phyloP scores from a whole-genome alignment of 1,284 basidiomycete species.

The Ustilago tritici region DNA sequence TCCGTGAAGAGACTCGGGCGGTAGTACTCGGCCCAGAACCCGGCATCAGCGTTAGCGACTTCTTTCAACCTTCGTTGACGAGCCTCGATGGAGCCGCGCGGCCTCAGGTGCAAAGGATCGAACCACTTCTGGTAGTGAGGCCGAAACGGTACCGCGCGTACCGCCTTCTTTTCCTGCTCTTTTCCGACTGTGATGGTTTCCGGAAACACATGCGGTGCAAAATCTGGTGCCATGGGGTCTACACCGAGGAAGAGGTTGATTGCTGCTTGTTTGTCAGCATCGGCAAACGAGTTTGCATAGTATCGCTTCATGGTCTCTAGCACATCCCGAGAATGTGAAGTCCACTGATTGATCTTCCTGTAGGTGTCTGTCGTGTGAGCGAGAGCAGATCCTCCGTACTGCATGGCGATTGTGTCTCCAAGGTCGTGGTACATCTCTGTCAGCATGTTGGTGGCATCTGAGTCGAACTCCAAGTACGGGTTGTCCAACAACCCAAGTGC shows the following conservation, averaged over 20 bases:
- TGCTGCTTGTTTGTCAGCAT: slow-evolving; percentile 96
- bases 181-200: slow-evolving; percentile 18
- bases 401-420: slow-evolving; percentile 83
- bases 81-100: slow-evolving; percentile 35
- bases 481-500: slow-evolving; percentile 81
- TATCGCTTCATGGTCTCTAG: slow-evolving; percentile 96
- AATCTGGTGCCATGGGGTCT: slow-evolving; percentile 56
- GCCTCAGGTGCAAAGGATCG: slow-evolving; percentile 50
- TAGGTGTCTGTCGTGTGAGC: slow-evolving; percentile 98
- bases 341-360: slow-evolving; percentile 92
- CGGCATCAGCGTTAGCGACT: slow-evolving; percentile 57
- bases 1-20: slow-evolving; percentile 68
- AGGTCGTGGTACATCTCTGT: slow-evolving; percentile 94
- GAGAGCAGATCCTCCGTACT: slow-evolving; percentile 80
- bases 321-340: slow-evolving; percentile 95
- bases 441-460: slow-evolving; percentile 94
- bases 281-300: slow-evolving; percentile 87
- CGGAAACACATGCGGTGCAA: slow-evolving; percentile 39
- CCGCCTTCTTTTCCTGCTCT: slow-evolving; percentile 9
- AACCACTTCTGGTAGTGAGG: slow-evolving; percentile 61
- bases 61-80: slow-evolving; percentile 51
- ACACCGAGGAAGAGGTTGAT: slow-evolving; percentile 97
- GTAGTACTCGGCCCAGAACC: slow-evolving; percentile 69
- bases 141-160: slow-evolving; percentile 35
- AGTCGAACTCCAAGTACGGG: slow-evolving; percentile 89